Evolutionary conservation across 108 stramenopile species (phyloP), one percentile per base, ranked within the genome.

Genomic region (Craspedostauros australis): DNA sequence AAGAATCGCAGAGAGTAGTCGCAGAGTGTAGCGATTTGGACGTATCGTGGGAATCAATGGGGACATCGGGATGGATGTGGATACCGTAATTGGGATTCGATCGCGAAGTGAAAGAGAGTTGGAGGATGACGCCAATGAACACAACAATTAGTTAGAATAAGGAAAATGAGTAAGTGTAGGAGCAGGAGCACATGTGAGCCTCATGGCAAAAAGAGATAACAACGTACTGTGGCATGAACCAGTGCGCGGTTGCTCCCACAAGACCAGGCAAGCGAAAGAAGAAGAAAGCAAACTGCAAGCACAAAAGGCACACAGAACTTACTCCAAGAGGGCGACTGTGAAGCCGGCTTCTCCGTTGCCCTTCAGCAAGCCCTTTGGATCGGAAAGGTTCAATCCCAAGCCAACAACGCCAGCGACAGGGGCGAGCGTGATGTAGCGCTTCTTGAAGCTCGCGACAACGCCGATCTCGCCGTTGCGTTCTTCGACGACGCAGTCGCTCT

Each of bases 391-490:
- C 66, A 98, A 80, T 8, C 95, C 97, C 31, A 98, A 59, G 6
- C 97, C 97, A 23, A 98, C 95, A 46, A 95, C 86, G 29, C 97
- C 97, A 36, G 97, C 97, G 4, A 98, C 91, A 2, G 97, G 97
- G 23, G 97, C 97, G 46, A 98, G 69, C 2, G 97, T 98, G 68
- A 98, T 98, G 85, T 98, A 98, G 52, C 97, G 69, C 80, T 98
- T 98, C 71, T 98, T 94, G 86, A 98, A 98, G 41, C 79, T 81
- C 5, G 95, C 94, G 14, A 83, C 72, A 12, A 98, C 94, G 25
- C 97, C 97, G 37, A 98, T 50, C 48, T 90, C 91, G 8, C 97
- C 97, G 50, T 94, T 80, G 37, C 70, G 59, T 54, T 87, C 79
- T 79, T 81, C 75, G 28, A 95, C 92, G 14, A 85, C 78, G 51